Base-by-base conservation (phyloP, 768 basidiomycete genomes). In the Kwoniella pini region DNA sequence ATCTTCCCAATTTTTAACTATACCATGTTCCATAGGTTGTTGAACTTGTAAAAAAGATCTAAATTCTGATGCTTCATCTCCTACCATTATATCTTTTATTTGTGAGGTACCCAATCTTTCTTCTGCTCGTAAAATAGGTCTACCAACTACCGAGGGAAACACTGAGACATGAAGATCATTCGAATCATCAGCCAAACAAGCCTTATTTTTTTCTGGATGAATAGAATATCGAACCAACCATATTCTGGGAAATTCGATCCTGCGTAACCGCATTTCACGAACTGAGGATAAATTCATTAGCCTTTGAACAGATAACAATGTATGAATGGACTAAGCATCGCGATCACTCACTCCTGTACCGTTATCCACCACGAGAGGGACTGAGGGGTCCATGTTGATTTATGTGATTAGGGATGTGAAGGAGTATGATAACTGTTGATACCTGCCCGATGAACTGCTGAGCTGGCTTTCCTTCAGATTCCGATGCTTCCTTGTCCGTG, bases 1-100 rank as follows among this genome's bases (percentile, higher is more conserved):
- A 80, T 99, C 96, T 77, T 93, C 91, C 96, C 96, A 99, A 80
- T 98, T 97, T 70, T 89, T 88, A 46, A 99, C 88, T 80, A 99
- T 97, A 40, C 96, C 96, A 78, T 99, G 96, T 77, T 99, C 96
- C 90, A 99, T 92, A 1, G 96, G 96, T 73, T 98, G 96, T 0
- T 93, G 91, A 33, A 99, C 84, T 80, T 98, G 94, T 39, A 99
- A 87, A 81, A 89, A 97, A 77, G 90, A 94, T 48, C 96, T 88
- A 79, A 91, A 88, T 79, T 87, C 85, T 13, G 90, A 90, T 24
- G 96, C 96, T 77, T 96, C 91, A 82, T 98, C 95, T 64, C 96
- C 96, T 78, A 97, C 82, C 92, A 98, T 96, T 81, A 97, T 89
- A 79, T 99, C 95, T 76, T 90, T 91, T 84, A 98, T 97, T 67